Evolutionary conservation across 2,329 filamentous ascomycete genomes (phyloP).

Genomic region (Lachnellula suecica): DNA sequence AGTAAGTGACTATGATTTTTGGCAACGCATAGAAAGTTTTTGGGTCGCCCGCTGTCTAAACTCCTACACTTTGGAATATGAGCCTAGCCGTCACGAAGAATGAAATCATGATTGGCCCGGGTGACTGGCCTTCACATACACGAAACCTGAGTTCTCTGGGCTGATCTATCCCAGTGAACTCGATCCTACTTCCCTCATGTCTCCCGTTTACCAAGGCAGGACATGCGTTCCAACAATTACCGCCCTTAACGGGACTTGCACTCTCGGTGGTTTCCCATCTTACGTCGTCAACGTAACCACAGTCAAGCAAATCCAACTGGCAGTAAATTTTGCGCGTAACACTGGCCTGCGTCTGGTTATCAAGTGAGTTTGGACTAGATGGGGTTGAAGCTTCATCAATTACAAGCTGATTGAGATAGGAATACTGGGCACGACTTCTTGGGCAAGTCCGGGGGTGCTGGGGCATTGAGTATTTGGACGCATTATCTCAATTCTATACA

Average conservation of each 20-base stretch:
- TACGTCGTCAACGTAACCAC: slow-evolving; percentile 36
- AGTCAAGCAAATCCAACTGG: slow-evolving; percentile 43
- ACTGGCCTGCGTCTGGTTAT: slow-evolving; percentile 39
- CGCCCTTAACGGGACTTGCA: slow-evolving; percentile 5
- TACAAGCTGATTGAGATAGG: not conserved
- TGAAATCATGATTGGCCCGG: too few species aligned
- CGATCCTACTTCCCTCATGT: too few species aligned
- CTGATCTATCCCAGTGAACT: too few species aligned
- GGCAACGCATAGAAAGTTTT: too few species aligned
- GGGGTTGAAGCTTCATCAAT: too few species aligned
- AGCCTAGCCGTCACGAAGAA: too few species aligned
- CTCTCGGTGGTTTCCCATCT: slow-evolving; percentile 25
- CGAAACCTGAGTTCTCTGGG: too few species aligned
- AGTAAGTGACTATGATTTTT: too few species aligned
- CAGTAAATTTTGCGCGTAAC: slow-evolving; percentile 43
- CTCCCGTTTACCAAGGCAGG: too few species aligned
- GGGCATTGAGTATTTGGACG: slow-evolving; percentile 52
- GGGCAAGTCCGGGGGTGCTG: slow-evolving; percentile 32
- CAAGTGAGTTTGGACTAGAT: slow-evolving; percentile 13
- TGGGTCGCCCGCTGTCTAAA: too few species aligned
- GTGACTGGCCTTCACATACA: too few species aligned
- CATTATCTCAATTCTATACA: slow-evolving; percentile 47
- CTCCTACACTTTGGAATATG: too few species aligned
- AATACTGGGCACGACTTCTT: slow-evolving; percentile 21
- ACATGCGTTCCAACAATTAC: not conserved